These are phyloP conservation scores for Symbiotaphrina buchneri DNA, from an alignment of 495 filamentous ascomycete species.

Conservation along the genomic window DNA sequence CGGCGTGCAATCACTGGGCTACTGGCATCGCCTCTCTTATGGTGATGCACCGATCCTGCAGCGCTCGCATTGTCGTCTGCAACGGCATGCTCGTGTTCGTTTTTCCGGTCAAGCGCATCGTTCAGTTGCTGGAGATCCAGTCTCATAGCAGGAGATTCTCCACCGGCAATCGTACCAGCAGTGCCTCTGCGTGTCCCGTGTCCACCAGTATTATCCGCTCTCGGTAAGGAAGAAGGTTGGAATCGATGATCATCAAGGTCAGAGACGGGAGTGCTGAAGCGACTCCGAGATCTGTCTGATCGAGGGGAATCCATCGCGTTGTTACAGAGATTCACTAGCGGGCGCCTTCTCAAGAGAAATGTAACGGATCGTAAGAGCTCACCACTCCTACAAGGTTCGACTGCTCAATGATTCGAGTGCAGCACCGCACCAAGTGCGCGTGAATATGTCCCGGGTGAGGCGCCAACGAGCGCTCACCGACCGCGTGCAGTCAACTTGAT, in stretches of 20 bases:
- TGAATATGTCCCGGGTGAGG: conserved; percentile 10
- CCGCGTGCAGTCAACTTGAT: conserved; percentile 12
- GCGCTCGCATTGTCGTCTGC: conserved; percentile 1
- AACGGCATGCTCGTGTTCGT: conserved; percentile 1
- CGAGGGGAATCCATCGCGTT: conserved; percentile 28
- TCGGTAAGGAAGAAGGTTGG: conserved; percentile 45
- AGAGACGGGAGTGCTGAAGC: conserved; percentile 58
- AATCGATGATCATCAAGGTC: conserved; percentile 87
- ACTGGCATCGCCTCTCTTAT: not conserved
- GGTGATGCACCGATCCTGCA: not conserved
- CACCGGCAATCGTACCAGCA: no score
- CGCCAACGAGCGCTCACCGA: conserved; percentile 17
- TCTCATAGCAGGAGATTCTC: conserved; percentile 4
- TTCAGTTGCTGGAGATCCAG: conserved; percentile 25
- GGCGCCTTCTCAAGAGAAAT: no score
- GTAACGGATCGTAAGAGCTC: no score
- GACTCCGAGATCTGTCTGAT: conserved; percentile 32
- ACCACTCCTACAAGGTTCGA: no score
- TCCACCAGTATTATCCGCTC: conserved; percentile 24
- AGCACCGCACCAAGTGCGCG: not conserved
- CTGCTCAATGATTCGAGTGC: conserved; percentile 3
- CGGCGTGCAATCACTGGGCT: conserved; percentile 1
- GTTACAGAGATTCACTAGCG: no score
- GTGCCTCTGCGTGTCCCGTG: not conserved
- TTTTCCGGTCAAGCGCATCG: conserved; percentile 22